Conservation (phyloP, 148 eudicot genomes). For the Nepenthes gracilis region DNA sequence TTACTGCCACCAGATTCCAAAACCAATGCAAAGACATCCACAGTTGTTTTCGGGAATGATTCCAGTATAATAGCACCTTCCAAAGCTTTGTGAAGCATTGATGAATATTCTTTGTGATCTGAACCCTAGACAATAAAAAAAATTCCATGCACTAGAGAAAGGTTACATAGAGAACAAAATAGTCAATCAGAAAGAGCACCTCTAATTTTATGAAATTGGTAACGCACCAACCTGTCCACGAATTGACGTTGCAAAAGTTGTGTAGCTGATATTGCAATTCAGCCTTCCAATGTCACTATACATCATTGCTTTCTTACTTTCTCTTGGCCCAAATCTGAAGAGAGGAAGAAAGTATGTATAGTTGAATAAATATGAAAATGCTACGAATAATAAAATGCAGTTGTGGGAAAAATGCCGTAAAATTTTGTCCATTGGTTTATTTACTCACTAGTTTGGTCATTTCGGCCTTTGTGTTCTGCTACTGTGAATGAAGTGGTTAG, state of each 20-base stretch:
- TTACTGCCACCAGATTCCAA: constrained; percentile 98
- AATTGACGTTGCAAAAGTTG: constrained; percentile 67
- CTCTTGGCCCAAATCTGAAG: constrained; percentile 90
- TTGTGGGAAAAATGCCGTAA: too few relatives aligned
- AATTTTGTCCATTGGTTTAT: too few relatives aligned
- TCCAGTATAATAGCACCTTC: constrained; percentile 91
- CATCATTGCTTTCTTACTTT: constrained; percentile 91
- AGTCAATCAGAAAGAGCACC: not conserved
- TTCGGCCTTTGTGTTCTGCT: too few relatives aligned
- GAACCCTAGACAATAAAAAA: constrained; percentile 35
- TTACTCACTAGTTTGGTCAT: too few relatives aligned
- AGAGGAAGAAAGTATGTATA: constrained; percentile 1
- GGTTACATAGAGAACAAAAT: not conserved
- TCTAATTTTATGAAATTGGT: not conserved
- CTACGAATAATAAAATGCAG: not conserved
- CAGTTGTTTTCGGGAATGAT: constrained; percentile 93
- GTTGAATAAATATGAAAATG: not conserved
- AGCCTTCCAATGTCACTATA: constrained; percentile 77
- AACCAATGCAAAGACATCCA: constrained; percentile 93
- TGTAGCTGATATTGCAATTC: constrained; percentile 85
- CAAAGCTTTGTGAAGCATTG: constrained; percentile 85
- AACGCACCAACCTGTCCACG: constrained; percentile 53
- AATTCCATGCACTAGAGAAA: not conserved
- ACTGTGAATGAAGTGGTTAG: too few relatives aligned
- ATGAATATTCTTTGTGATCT: constrained; percentile 67